Evolutionary conservation across 768 basidiomycete genomes (phyloP).

Genomic region (Trametes elegans): DNA sequence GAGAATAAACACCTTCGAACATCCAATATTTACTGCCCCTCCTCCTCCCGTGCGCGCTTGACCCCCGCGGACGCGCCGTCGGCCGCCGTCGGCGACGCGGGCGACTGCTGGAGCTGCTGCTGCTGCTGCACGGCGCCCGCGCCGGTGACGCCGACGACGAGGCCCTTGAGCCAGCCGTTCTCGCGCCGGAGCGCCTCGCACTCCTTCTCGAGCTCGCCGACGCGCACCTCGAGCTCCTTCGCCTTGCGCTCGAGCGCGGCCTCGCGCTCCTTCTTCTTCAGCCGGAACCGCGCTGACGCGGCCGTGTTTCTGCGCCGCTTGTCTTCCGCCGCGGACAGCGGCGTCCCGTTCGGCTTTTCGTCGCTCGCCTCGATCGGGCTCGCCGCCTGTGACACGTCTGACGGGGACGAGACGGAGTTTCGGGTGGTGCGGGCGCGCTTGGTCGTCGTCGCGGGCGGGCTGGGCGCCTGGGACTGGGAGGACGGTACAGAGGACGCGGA

Average conservation of each 20-base stretch:
- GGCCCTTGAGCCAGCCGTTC: constrained; percentile 89
- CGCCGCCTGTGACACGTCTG: constrained; percentile 30
- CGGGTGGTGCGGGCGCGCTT: constrained; percentile 53
- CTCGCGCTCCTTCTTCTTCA: constrained; percentile 97
- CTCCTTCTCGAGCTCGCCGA: constrained; percentile 83
- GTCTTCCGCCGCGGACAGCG: constrained; percentile 68
- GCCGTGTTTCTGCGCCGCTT: constrained; percentile 94
- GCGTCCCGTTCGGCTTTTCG: constrained; percentile 22
- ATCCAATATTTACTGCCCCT: background rate
- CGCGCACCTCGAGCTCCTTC: constrained; percentile 79
- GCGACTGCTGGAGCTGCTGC: constrained; percentile 15
- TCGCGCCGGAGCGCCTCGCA: constrained; percentile 86
- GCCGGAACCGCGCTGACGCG: constrained; percentile 87
- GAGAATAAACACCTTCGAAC: background rate
- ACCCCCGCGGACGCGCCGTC: constrained; percentile 1
- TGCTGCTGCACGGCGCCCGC: constrained; percentile 43
- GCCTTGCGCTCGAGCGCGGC: constrained; percentile 81
- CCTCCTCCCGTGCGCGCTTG: constrained; percentile 17
- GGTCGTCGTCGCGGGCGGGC: constrained; percentile 27
- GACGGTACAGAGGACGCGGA: constrained; percentile 17
- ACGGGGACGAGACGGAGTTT: constrained; percentile 18
- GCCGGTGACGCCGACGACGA: constrained; percentile 86
- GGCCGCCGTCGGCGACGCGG: background rate
- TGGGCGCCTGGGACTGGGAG: constrained; percentile 18
- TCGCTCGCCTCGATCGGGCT: constrained; percentile 31